Base-by-base conservation (phyloP, 2,329 filamentous ascomycete genomes). In the Davidsoniella australis region DNA sequence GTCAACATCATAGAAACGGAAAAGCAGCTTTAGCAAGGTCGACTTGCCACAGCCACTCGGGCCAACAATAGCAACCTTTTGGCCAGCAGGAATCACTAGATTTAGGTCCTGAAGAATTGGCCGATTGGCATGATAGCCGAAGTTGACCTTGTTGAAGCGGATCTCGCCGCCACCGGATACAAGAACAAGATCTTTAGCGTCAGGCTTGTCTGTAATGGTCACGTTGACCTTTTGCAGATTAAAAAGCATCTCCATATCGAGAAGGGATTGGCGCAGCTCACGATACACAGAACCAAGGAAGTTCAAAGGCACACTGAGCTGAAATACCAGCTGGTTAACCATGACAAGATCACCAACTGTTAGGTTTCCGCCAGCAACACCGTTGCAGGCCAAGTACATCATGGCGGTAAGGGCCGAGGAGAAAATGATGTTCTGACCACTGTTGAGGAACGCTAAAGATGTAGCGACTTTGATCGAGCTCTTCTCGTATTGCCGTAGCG, bases 161-260 rank as follows among this genome's bases (percentile, higher is more conserved):
- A 98, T 95, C 62, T 94, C 82, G 45, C 91, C 91, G 17, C 47
- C 47, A 14, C 88, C 87, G 55, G 74, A 77, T 41, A 72, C 71
- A 12, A 98, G 71, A 7, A 73, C 65, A 1, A 98, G 71, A 0
- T 82, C 72, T 59, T 80, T 78, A 0, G 89, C 86, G 58, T 83
- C 69, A 1, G 81, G 75, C 48, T 75, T 72, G 58, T 98, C 88
- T 57, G 77, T 80, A 60, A 98, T 83, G 37, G 75, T 78, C 10
- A 95, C 80, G 57, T 96, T 94, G 60, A 96, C 89, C 63, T 94
- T 96, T 64, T 98, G 91, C 29, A 98, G 72, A 62, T 85, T 94
- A 71, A 98, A 98, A 5, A 98, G 73, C 0, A 91, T 96, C 66
- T 96, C 91, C 91, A 98, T 98, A 62, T 98, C 93, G 33, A 98